phyloP scores from a whole-genome alignment of 805 yeast species.

The Sugiyamaella floridensis region DNA sequence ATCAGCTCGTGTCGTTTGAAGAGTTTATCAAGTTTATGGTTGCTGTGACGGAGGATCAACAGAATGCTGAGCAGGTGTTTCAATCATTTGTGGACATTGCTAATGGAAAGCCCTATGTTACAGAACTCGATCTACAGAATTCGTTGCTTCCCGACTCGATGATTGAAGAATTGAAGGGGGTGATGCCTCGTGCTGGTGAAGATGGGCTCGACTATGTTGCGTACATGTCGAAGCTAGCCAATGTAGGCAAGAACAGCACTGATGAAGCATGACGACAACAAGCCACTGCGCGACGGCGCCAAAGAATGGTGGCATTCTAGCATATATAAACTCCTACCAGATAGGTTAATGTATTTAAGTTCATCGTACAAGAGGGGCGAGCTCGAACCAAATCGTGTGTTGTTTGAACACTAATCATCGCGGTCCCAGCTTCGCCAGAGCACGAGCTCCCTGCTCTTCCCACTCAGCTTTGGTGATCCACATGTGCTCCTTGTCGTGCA shows the following conservation, averaged over 20 bases:
- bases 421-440: conserved; percentile 85
- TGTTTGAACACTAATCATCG: conserved; percentile 40
- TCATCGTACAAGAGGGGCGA: not conserved
- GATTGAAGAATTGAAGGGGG: conserved; percentile 26
- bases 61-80: conserved; percentile 33
- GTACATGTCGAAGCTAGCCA: conserved; percentile 40
- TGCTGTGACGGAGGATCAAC: conserved; percentile 36
- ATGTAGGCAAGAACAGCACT: conserved; percentile 34
- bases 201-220: conserved; percentile 28
- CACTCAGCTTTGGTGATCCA: conserved; percentile 95
- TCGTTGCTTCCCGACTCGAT: conserved; percentile 31
- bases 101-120: conserved; percentile 34
- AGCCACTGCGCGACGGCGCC: no score
- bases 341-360: not conserved
- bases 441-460: conserved; percentile 92
- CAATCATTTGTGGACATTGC: conserved; percentile 37
- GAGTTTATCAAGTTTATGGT: conserved; percentile 34
- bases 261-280: not conserved
- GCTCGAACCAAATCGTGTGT: not conserved
- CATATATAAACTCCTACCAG: not conserved
- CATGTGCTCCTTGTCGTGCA: conserved; percentile 98
- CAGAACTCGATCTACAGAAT: conserved; percentile 34
- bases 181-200: conserved; percentile 25
- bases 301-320: not conserved
- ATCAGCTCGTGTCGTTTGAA: conserved; percentile 26